Percentiles rank a stretch among this genome's conserved stretches.
Conservation (phyloP, 345 rosid genomes). For the Raphanus raphanistrum region DNA sequence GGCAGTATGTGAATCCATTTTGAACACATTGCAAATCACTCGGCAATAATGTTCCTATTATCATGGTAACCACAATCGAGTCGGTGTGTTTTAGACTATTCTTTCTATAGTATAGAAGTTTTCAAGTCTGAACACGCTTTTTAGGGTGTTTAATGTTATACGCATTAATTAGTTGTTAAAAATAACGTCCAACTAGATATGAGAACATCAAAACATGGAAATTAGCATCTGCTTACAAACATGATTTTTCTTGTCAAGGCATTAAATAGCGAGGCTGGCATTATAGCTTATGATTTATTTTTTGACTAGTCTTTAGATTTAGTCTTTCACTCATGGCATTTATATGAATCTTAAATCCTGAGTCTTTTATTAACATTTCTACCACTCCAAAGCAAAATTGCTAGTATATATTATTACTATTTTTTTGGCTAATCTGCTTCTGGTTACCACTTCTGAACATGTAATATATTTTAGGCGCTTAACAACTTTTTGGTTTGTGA, state of each 20-base stretch:
- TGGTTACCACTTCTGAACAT: no score
- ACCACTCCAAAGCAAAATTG: not conserved
- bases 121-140: not conserved
- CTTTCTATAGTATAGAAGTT: not conserved
- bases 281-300: not conserved
- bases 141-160: not conserved
- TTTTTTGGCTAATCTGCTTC: not conserved
- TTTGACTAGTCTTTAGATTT: conserved; percentile 5
- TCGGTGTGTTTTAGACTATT: not conserved
- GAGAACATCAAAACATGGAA: not conserved
- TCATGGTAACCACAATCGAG: no score
- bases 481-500: no score
- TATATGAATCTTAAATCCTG: not conserved
- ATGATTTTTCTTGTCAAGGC: not conserved
- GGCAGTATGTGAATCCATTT: not conserved
- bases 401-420: no score
- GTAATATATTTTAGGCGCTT: no score
- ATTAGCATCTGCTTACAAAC: not conserved
- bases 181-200: conserved; percentile 8
- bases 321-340: not conserved
- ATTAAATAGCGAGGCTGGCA: conserved; percentile 16
- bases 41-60: not conserved
- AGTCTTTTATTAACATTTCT: not conserved
- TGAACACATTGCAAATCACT: not conserved
- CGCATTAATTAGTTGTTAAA: not conserved